Percentiles rank a stretch among this genome's conserved stretches.
Conservation (phyloP, 2,329 filamentous ascomycete genomes). For the Botrytis medusae region DNA sequence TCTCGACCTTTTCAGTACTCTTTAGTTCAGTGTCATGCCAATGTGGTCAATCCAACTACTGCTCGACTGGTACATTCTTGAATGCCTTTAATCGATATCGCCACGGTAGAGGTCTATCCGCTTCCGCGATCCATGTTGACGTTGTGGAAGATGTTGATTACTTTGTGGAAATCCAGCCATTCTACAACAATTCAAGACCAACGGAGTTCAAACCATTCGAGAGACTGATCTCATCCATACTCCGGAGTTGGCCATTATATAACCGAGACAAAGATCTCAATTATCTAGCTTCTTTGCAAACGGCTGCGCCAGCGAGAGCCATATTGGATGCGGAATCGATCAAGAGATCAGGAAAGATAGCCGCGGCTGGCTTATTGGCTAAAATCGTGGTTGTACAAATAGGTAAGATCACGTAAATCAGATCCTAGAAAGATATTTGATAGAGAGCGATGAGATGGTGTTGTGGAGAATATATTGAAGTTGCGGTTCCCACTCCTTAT, state of each 20-base stretch:
- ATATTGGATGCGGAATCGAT: not conserved
- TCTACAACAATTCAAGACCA: not conserved
- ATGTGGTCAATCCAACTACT: slow-evolving; percentile 23
- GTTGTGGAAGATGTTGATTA: not conserved
- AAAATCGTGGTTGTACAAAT: not conserved
- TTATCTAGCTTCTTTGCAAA: not conserved
- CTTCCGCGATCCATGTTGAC: not conserved
- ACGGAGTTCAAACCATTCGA: not conserved
- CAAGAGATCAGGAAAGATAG: not conserved
- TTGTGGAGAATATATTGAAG: not conserved
- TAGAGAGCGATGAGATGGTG: not conserved
- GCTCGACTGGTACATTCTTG: slow-evolving; percentile 21
- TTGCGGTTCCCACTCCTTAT: no score
- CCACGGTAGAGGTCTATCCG: not conserved
- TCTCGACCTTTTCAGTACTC: slow-evolving; percentile 43
- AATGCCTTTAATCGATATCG: slow-evolving; percentile 6
- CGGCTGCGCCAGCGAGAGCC: not conserved
- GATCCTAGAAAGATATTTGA: no score
- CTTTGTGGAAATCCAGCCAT: not conserved
- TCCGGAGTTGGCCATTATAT: not conserved
- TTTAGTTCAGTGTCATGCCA: slow-evolving; percentile 39
- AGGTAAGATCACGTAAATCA: no score
- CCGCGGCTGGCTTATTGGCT: not conserved
- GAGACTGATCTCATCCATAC: not conserved
- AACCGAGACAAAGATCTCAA: not conserved